phyloP scores from a whole-genome alignment of 495 filamentous ascomycete species.

The Talaromyces ruber region DNA sequence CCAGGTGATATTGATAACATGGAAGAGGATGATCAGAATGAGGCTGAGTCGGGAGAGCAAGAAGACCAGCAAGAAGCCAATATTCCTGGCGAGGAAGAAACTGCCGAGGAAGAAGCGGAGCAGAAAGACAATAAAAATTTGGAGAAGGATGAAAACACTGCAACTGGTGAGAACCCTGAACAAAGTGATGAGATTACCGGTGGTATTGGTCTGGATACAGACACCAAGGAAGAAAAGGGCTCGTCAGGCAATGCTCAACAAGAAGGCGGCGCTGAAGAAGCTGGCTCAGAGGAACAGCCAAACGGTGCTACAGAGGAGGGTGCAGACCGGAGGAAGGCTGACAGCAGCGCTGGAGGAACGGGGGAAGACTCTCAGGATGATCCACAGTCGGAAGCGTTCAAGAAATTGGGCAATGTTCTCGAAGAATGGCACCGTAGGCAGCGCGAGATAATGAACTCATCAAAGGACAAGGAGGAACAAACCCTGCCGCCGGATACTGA shows the following conservation, averaged over 20 bases:
- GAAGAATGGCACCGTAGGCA: constrained; percentile 86
- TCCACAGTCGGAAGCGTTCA: constrained; percentile 56
- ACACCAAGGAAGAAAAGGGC: constrained; percentile 54
- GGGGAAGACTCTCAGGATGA: constrained; percentile 44
- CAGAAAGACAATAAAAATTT: constrained; percentile 33
- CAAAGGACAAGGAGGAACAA: constrained; percentile 49
- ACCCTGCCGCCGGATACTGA: constrained; percentile 48
- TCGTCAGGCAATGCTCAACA: constrained; percentile 57
- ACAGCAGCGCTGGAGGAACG: constrained; percentile 15
- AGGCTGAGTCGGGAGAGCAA: constrained; percentile 21
- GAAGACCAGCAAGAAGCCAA: constrained; percentile 27
- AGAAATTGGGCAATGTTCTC: constrained; percentile 88
- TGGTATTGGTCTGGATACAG: constrained; percentile 34
- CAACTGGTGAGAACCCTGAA: constrained; percentile 39
- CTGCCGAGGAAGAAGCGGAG: constrained; percentile 37
- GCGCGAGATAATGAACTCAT: constrained; percentile 63
- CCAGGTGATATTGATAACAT: constrained; percentile 3
- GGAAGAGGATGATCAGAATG: constrained; percentile 1
- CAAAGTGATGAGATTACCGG: constrained; percentile 38
- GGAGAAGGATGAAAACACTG: constrained; percentile 34
- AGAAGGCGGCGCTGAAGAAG: constrained; percentile 36
- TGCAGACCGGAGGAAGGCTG: constrained; percentile 32
- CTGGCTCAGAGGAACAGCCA: constrained; percentile 30
- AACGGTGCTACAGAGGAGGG: constrained; percentile 34
- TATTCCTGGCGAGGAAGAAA: constrained; percentile 41